Evolutionary conservation across 1,139 yeast genomes (phyloP).

Genomic region (Nakaseomyces kungkrabaensis): DNA sequence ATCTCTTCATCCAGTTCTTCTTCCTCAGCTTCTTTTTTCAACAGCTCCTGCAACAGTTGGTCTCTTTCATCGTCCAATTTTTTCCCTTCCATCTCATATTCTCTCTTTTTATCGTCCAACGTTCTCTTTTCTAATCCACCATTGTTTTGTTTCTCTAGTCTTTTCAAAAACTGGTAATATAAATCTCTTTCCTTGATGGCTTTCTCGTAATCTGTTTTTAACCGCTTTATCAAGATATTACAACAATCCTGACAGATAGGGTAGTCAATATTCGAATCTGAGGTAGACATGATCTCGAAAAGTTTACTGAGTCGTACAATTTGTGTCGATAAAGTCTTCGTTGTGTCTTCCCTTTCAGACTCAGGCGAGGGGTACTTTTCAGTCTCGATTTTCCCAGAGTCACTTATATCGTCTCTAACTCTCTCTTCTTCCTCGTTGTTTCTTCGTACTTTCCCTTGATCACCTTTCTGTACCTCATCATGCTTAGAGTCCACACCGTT

Average conservation of each 20-base stretch:
- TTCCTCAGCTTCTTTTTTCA: slow-evolving; percentile 32
- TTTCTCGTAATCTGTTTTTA: slow-evolving; percentile 64
- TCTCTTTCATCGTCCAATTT: slow-evolving; percentile 31
- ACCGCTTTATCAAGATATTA: slow-evolving; percentile 50
- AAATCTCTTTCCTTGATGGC: slow-evolving; percentile 70
- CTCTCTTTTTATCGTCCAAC: not conserved
- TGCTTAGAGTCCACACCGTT: slow-evolving; percentile 1
- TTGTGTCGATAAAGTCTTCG: slow-evolving; percentile 33
- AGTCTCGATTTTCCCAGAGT: not conserved
- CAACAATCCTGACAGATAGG: slow-evolving; percentile 90
- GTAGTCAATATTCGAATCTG: slow-evolving; percentile 70
- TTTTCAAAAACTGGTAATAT: slow-evolving; percentile 62
- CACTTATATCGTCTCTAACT: not conserved
- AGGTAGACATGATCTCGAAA: slow-evolving; percentile 48
- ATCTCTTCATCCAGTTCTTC: slow-evolving; percentile 31
- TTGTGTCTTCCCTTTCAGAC: not conserved
- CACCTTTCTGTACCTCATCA: slow-evolving; percentile 13
- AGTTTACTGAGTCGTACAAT: slow-evolving; percentile 47
- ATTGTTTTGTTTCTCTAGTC: slow-evolving; percentile 47
- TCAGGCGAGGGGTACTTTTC: not conserved
- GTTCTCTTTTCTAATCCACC: slow-evolving; percentile 28
- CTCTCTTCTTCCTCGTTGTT: slow-evolving; percentile 3
- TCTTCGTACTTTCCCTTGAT: slow-evolving; percentile 3
- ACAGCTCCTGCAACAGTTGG: slow-evolving; percentile 29
- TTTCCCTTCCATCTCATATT: slow-evolving; percentile 26